Evolutionary conservation across 495 filamentous ascomycete species (phyloP), one percentile per base, ranked within the genome.

Genomic region (Penicillium silybi): DNA sequence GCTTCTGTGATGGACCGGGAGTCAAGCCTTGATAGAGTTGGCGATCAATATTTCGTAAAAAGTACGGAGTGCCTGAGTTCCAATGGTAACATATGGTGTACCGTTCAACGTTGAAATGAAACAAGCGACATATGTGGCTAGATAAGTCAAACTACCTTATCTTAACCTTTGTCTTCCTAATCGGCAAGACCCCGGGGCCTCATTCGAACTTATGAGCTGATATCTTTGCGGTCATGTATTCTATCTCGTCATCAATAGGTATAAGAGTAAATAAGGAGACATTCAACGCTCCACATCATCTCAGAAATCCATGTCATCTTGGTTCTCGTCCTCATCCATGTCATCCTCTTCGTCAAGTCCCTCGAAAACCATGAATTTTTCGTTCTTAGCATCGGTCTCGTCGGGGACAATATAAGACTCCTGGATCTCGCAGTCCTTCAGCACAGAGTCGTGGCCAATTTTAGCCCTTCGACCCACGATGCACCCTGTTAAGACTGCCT

Each of bases 351-450:
- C 72, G 17, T 71, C 73, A 44, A 89, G 65, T 17, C 87, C 86
- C 44, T 88, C 86, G 41, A 91, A 92, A 53, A 81, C 81, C 85
- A 92, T 92, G 56, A 96, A 83, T 61, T 89, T 89, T 59, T 91
- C 88, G 48, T 85, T 85, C 69, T 90, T 95, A 18, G 86, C 87
- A 57, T 93, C 89, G 4, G 86, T 91, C 60, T 82, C 85, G 19
- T 88, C 83, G 51, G 86, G 82, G 11, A 97, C 88, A n/a, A 87
- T 71, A 63, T 86, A 79, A 26, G 85, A 88, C 66, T 96, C 89
- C 65, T 95, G 89, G 2, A 97, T 83, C 68, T 96, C 91, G 58
- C 90, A 95, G 51, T 97, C 90, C 48, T 83, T 88, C 48, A 98
- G 70, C 16, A 78, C 76, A 41, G 81, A 86, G 41, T 86, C 86